Evolutionary conservation across 1,139 yeast genomes (phyloP).

Genomic region (Suhomyces maxii): DNA sequence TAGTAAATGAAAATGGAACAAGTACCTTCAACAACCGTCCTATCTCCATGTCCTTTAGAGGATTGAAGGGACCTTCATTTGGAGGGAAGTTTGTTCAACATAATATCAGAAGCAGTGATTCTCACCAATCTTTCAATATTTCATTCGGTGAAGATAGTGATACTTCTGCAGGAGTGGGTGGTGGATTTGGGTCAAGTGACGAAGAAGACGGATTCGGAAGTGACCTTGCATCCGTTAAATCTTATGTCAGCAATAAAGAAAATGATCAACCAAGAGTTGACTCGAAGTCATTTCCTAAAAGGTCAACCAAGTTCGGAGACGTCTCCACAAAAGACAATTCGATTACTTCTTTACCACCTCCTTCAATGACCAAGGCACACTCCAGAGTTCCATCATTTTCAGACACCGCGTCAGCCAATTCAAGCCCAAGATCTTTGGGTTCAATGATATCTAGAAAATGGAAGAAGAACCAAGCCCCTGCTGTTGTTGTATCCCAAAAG

Average conservation of each 20-base stretch:
- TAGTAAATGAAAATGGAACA: constrained; percentile 13
- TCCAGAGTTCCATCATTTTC: constrained; percentile 29
- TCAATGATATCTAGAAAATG: constrained; percentile 32
- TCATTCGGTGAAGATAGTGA: constrained; percentile 34
- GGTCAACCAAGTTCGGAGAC: not conserved
- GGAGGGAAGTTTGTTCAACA: constrained; percentile 34
- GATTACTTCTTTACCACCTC: constrained; percentile 15
- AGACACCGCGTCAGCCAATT: constrained; percentile 22
- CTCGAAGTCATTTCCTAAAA: not conserved
- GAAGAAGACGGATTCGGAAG: constrained; percentile 18
- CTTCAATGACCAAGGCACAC: constrained; percentile 22
- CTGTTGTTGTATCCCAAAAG: constrained; percentile 5
- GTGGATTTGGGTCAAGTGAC: constrained; percentile 19
- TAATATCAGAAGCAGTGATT: constrained; percentile 34
- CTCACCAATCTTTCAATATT: constrained; percentile 46
- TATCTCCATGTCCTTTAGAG: constrained; percentile 67
- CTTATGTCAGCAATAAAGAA: constrained; percentile 10
- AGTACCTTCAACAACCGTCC: constrained; percentile 42
- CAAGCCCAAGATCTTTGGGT: constrained; percentile 36
- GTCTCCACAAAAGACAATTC: constrained; percentile 1
- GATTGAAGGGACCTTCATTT: constrained; percentile 59
- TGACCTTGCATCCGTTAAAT: constrained; percentile 8
- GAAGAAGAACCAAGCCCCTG: constrained; percentile 14
- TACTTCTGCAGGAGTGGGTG: constrained; percentile 14
- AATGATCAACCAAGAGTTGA: constrained; percentile 1